These are phyloP conservation scores for Plenodomus lindquistii DNA, from an alignment of 2,329 filamentous ascomycete genomes.

Conservation along the genomic window DNA sequence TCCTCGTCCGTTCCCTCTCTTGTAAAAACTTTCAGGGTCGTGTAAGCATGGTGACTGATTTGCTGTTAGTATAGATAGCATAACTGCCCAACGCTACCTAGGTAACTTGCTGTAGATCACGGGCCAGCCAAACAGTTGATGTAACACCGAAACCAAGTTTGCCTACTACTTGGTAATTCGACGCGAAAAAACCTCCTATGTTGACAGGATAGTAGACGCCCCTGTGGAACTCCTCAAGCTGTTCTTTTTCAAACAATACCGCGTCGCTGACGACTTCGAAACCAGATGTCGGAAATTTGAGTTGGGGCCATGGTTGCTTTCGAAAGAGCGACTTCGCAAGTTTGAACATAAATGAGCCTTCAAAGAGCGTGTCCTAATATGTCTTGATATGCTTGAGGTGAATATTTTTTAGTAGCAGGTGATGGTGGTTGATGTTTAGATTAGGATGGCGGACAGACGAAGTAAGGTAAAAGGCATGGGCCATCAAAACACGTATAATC, in stretches of 20 bases:
- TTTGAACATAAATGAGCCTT: constrained; percentile 10
- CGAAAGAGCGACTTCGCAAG: constrained; percentile 11
- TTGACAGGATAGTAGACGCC: constrained; percentile 11
- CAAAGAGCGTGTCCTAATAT: constrained; percentile 6
- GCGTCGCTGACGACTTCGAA: constrained; percentile 14
- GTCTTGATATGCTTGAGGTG: constrained; percentile 8
- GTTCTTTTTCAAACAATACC: constrained; percentile 12
- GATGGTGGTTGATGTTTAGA: constrained; percentile 9
- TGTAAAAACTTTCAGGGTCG: constrained; percentile 11
- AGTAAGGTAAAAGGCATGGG: constrained; percentile 7
- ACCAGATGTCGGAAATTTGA: constrained; percentile 13
- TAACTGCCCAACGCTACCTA: constrained; percentile 1
- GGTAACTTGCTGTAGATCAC: constrained; percentile 13
- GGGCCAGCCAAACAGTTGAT: constrained; percentile 18
- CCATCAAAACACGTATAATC: no score
- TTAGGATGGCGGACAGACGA: constrained; percentile 9
- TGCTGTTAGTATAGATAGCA: constrained; percentile 2
- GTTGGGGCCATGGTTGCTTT: constrained; percentile 13
- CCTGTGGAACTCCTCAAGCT: constrained; percentile 7
- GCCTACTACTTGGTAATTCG: constrained; percentile 18
- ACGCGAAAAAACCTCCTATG: constrained; percentile 15
- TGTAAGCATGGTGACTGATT: constrained; percentile 9
- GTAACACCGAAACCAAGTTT: constrained; percentile 16
- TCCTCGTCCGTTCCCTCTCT: constrained; percentile 6
- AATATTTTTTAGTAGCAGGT: constrained; percentile 10